These are phyloP conservation scores for Phaeosphaeriaceae sp. DNA, from an alignment of 2,329 filamentous ascomycete genomes.

Conservation along the genomic window DNA sequence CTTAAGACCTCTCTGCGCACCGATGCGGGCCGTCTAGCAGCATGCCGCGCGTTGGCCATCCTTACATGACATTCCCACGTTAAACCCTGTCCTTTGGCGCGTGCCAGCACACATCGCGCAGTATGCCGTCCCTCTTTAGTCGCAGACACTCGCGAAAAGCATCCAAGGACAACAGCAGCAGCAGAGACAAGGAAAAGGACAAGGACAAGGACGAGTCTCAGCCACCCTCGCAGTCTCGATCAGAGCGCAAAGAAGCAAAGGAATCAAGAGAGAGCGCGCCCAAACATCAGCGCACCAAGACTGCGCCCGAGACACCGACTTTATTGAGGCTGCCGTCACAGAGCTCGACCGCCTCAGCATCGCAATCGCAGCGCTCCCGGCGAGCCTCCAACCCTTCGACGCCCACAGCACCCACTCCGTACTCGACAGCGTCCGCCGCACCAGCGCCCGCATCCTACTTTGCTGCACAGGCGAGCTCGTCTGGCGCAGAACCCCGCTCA, in stretches of 20 bases:
- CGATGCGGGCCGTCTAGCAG: slow-evolving; percentile 24
- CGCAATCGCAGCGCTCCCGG: slow-evolving; percentile 27
- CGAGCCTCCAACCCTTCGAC: slow-evolving; percentile 37
- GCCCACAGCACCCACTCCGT: slow-evolving; percentile 28
- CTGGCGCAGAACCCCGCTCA: slow-evolving; percentile 39
- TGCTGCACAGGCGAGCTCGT: slow-evolving; percentile 35
- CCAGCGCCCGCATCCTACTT: slow-evolving; percentile 36
- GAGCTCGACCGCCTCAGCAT: slow-evolving; percentile 28
- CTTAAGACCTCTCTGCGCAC: slow-evolving; percentile 15
- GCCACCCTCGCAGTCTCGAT: slow-evolving; percentile 12
- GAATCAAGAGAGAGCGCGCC: slow-evolving; percentile 7
- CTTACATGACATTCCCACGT: slow-evolving; percentile 17
- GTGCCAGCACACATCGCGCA: slow-evolving; percentile 23
- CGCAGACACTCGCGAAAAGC: slow-evolving; percentile 20
- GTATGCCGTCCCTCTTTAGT: slow-evolving; percentile 13
- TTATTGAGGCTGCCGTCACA: slow-evolving; percentile 43
- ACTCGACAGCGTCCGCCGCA: slow-evolving; percentile 21
- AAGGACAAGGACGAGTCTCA: slow-evolving; percentile 4
- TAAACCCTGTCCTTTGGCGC: slow-evolving; percentile 23
- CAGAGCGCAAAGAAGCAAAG: not conserved
- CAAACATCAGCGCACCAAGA: slow-evolving; percentile 36
- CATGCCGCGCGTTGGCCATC: slow-evolving; percentile 26
- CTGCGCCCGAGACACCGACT: slow-evolving; percentile 29
- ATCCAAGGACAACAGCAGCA: slow-evolving; percentile 20
- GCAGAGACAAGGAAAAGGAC: not conserved